phyloP scores from a whole-genome alignment of 2,329 filamentous ascomycete species.

The Aspergillus sp. region DNA sequence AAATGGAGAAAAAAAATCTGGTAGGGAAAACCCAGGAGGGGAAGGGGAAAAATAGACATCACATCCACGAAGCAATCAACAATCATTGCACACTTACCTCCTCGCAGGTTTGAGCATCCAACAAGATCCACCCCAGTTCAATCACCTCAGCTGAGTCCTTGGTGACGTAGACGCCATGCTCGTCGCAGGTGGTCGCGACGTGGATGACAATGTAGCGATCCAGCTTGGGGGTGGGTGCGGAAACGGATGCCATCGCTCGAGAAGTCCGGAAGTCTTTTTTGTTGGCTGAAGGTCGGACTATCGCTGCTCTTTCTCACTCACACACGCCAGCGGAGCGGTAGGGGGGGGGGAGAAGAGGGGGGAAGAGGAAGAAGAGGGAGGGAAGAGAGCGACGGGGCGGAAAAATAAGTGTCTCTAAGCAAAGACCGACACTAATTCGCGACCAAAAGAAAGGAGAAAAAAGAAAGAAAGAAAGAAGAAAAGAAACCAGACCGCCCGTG shows the following conservation, averaged over 20 bases:
- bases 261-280: constrained; percentile 14
- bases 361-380: constrained; percentile 17
- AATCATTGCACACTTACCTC: constrained; percentile 63
- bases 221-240: constrained; percentile 65
- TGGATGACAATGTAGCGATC: constrained; percentile 98
- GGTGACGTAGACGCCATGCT: constrained; percentile 98
- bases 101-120: constrained; percentile 87
- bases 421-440: constrained; percentile 20
- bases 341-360: constrained; percentile 22
- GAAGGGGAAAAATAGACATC: background rate
- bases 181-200: constrained; percentile 97
- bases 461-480: background rate
- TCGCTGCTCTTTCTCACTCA: constrained; percentile 16
- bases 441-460: constrained; percentile 16
- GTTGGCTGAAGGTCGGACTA: background rate
- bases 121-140: constrained; percentile 95
- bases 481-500: constrained; percentile 21
- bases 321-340: constrained; percentile 28
- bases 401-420: constrained; percentile 14
- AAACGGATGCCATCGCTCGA: constrained; percentile 44
- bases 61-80: background rate
- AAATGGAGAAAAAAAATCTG: constrained; percentile 18
- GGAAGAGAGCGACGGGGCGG: constrained; percentile 20
- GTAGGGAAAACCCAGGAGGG: constrained; percentile 1
- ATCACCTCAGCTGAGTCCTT: constrained; percentile 99